These are phyloP conservation scores for Picea abies DNA, from an alignment of 83 land plant species.

Conservation along the genomic window DNA sequence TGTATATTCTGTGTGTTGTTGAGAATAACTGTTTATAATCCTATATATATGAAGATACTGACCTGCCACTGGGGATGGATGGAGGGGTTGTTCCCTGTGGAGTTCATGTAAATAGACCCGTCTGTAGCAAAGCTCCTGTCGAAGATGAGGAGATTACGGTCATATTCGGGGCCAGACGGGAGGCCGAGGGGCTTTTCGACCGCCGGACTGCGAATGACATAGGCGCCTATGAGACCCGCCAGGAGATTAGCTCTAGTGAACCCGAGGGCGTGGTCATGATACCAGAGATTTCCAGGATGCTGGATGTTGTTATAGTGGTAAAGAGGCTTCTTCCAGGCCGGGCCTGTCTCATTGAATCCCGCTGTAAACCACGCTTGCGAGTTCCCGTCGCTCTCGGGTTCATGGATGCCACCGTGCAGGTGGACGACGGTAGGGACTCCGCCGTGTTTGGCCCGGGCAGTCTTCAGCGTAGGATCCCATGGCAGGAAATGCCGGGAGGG, in stretches of 20 bases:
- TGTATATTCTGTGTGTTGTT: not conserved
- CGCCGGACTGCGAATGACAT: conserved; percentile 18
- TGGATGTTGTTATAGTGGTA: conserved; percentile 24
- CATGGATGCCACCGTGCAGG: conserved; percentile 28
- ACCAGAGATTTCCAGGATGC: conserved; percentile 33
- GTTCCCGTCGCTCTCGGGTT: conserved; percentile 33
- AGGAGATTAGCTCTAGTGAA: conserved; percentile 32
- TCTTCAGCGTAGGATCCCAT: conserved; percentile 14
- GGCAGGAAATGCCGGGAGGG: conserved; percentile 22
- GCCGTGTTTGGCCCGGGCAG: conserved; percentile 15
- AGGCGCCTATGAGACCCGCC: conserved; percentile 35
- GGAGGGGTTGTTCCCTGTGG: conserved; percentile 71
- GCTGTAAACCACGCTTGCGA: conserved; percentile 29
- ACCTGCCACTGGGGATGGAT: conserved; percentile 90
- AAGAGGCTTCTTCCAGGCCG: conserved; percentile 19
- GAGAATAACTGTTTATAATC: not conserved
- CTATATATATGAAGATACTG: not conserved
- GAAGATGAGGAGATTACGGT: conserved; percentile 53
- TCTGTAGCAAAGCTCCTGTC: conserved; percentile 64
- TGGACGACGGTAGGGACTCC: conserved; percentile 38
- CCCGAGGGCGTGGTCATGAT: conserved; percentile 38
- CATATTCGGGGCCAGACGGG: conserved; percentile 40
- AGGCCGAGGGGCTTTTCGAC: conserved; percentile 19
- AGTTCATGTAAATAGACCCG: conserved; percentile 74
- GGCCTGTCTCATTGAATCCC: conserved; percentile 22